Evolutionary conservation across 768 basidiomycete genomes (phyloP).

Genomic region (Neoboletus brunneissimus): DNA sequence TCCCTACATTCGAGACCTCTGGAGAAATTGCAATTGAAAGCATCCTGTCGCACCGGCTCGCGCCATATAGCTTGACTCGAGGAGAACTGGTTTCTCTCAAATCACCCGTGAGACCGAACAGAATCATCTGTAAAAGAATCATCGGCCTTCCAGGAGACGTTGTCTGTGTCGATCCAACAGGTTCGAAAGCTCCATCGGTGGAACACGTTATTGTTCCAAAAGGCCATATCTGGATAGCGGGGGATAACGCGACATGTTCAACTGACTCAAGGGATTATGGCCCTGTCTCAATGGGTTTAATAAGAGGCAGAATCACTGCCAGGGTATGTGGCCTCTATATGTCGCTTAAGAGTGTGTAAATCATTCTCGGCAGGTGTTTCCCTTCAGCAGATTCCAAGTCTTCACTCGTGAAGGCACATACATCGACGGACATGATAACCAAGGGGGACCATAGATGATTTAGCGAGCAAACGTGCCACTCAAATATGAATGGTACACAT

Average conservation of each 20-base stretch:
- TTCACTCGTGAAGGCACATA: conserved; percentile 22
- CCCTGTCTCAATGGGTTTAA: conserved; percentile 78
- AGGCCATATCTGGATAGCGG: conserved; percentile 87
- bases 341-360: neutral
- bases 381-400: conserved; percentile 27
- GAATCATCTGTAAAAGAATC: conserved; percentile 82
- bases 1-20: conserved; percentile 61
- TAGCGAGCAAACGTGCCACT: neutral
- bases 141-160: conserved; percentile 88
- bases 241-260: conserved; percentile 82
- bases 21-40: conserved; percentile 69
- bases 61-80: conserved; percentile 51
- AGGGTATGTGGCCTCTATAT: conserved; percentile 44
- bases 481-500: neutral
- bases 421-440: conserved; percentile 15
- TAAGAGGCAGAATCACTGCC: conserved; percentile 65
- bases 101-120: conserved; percentile 66
- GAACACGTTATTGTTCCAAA: conserved; percentile 79
- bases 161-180: conserved; percentile 85
- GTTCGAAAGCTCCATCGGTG: conserved; percentile 54
- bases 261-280: conserved; percentile 92
- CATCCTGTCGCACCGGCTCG: conserved; percentile 50
- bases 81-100: conserved; percentile 76
- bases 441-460: neutral
- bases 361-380: conserved; percentile 27